These are phyloP conservation scores for Trichoderma asperelloides DNA, from an alignment of 495 filamentous ascomycete genomes.

Conservation along the genomic window DNA sequence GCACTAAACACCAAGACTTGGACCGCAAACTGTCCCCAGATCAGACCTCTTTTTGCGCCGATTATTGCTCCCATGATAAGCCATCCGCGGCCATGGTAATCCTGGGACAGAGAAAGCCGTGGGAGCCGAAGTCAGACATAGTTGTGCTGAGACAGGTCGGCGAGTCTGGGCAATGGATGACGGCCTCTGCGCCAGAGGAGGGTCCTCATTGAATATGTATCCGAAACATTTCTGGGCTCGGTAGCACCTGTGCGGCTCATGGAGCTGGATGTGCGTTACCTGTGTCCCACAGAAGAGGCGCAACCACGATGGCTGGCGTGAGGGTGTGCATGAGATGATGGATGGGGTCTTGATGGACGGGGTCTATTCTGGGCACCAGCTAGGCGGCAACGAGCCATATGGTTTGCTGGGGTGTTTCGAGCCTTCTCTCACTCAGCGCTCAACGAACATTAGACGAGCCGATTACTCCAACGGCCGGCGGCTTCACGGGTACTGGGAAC, in stretches of 20 bases:
- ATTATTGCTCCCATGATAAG: background rate
- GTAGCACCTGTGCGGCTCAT: slow-evolving; percentile 2
- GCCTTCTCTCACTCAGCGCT: background rate
- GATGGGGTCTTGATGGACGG: too few species aligned
- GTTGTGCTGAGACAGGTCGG: background rate
- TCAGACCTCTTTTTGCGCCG: background rate
- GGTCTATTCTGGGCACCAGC: background rate
- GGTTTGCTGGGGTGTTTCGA: background rate
- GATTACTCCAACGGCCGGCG: background rate
- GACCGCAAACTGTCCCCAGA: background rate
- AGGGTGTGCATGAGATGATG: background rate
- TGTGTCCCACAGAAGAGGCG: background rate
- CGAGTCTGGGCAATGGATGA: background rate
- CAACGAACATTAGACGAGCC: background rate
- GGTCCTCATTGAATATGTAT: slow-evolving; percentile 1
- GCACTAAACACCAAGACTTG: background rate
- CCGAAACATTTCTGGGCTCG: background rate
- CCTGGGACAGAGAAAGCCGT: background rate
- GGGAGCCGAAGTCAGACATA: slow-evolving; percentile 1
- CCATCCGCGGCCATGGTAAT: background rate
- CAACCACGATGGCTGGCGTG: background rate
- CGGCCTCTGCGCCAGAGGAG: background rate
- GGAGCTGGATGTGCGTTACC: background rate
- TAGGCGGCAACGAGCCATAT: background rate
- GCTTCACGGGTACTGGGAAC: background rate